Evolutionary conservation across 306 rosid species (phyloP), one percentile per base, ranked within the genome.

Genomic region (Abrus pulchellus): DNA sequence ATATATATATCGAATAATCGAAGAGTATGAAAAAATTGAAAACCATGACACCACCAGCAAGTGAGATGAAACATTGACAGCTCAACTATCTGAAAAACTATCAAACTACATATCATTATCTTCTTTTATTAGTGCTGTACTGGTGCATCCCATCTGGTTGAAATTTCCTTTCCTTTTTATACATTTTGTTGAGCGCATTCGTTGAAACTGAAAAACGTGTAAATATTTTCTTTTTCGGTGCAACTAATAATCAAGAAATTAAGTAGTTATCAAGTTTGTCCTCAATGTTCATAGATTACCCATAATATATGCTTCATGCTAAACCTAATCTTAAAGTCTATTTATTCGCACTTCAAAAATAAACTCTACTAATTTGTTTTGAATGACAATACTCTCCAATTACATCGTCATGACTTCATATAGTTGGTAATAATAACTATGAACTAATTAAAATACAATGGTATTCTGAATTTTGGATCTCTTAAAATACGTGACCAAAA

Each of bases 211-310:
- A 9, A 68, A 68, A 20, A 20, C 20, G 29, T 28, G 32, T 68
- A 36, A 36, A 36, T 36, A 36, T 41, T 41, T 40, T 41, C 14
- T 29, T 77, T 66, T 53, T 54, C 20, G 82, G 82, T 77, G 71
- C 75, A 77, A 77, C 82, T 77, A 77, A 77, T 75, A 8, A 67
- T 77, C 33, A 69, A 63, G 36, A 57, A 49, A 63, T 64, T 64
- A 36, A 27, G 80, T 49, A 6, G n/a, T 40, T 28, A 68, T 12
- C 41, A 76, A 50, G 52, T 63, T 63, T 65, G 34, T n/a, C 50
- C 32, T 64, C 70, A 38, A 64, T 64, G 33, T 45, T 64, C 70
- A 45, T 75, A 5, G 1, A 64, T 57, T 56, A 74, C 44, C 78
- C 69, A 59, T 49, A 48, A 76, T 14, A 14, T 8, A 40, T 48